These are phyloP conservation scores for Pythium aristosporum DNA, from an alignment of 352 stramenopile species.

Conservation along the genomic window DNA sequence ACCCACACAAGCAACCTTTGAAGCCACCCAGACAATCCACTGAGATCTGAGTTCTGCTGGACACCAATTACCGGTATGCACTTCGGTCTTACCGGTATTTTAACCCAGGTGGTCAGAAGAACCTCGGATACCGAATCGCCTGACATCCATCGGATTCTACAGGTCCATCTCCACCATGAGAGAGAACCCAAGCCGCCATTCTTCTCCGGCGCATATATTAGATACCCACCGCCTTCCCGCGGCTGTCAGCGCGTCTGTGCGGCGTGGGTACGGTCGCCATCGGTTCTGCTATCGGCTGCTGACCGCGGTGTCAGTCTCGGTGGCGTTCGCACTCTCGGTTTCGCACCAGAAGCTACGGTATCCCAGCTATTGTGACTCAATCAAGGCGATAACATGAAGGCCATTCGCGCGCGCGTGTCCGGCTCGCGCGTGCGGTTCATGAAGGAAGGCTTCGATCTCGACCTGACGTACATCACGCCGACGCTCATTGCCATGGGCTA, in stretches of 20 bases:
- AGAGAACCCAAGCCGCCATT: neutral
- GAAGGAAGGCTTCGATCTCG: slow-evolving; percentile 80
- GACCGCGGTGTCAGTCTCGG: neutral
- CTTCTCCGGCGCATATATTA: neutral
- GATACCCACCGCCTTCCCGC: neutral
- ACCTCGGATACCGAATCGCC: slow-evolving; percentile 6
- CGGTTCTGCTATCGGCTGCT: neutral
- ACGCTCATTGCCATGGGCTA: slow-evolving; percentile 84
- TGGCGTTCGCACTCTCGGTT: neutral
- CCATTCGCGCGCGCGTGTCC: slow-evolving; percentile 70
- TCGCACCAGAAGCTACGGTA: slow-evolving; percentile 2
- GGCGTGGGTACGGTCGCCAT: slow-evolving; percentile 3
- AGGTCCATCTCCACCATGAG: neutral
- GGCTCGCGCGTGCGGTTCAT: slow-evolving; percentile 83
- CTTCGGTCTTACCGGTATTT: slow-evolving; percentile 1
- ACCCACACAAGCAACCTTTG: neutral
- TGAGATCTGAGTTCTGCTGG: slow-evolving; percentile 10
- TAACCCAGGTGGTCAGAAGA: slow-evolving; percentile 18
- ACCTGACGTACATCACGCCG: slow-evolving; percentile 85
- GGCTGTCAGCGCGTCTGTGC: neutral
- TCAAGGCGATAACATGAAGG: slow-evolving; percentile 51
- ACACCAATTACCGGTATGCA: neutral
- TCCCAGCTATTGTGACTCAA: neutral
- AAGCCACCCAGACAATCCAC: neutral
- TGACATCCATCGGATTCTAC: neutral